Base-by-base conservation (phyloP, 164 flowering plant species). In the Chloranthus sessilifolius region DNA sequence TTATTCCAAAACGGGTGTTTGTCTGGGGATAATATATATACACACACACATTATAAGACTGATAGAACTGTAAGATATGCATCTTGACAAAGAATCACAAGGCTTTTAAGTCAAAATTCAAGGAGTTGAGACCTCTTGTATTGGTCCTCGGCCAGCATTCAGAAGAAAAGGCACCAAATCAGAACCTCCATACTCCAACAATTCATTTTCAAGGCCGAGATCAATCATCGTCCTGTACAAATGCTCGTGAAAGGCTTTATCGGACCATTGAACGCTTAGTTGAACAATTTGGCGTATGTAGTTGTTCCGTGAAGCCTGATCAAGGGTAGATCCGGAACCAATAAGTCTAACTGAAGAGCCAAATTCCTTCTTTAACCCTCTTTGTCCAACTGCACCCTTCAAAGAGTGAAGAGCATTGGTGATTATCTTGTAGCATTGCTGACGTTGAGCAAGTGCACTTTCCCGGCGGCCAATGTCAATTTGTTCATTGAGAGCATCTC, bases 91-190 rank as follows among this genome's bases (percentile, higher is more conserved):
- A 55, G 17, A 35, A 31, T 36, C n/a, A 16, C 31, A 38, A 28
- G 37, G 27, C 33, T 2, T 38, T 24, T n/a, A 47, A 46, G 37
- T 9, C 47, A 41, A 51, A 29, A 43, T 9, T 7, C 39, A 21
- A n/a, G n/a, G n/a, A n/a, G n/a, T n/a, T n/a, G n/a, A 52, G 30
- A 85, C 96, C 95, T 85, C 83, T 45, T 73, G 75, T 21, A 44
- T 44, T 21, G 82, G 62, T 41, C 77, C 83, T 44, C 82, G 71
- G 42, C 81, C 89, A 65, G 97, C 85, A 69, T 41, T 76, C 77
- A 84, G 95, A 43, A 89, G 74, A 64, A 88, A 94, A 37, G 95
- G 92, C 27, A 94, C 95, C 79, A 94, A 70, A 73, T 94, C 97
- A 17, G 96, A 81, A 37, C 99, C 99, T 56, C 95, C 99, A 72